A percentile compares a stretch with the other conserved stretches of the same genome.
Evolutionary conservation across 129 eudicot species (phyloP).

Genomic region (Saussurea involucrata): DNA sequence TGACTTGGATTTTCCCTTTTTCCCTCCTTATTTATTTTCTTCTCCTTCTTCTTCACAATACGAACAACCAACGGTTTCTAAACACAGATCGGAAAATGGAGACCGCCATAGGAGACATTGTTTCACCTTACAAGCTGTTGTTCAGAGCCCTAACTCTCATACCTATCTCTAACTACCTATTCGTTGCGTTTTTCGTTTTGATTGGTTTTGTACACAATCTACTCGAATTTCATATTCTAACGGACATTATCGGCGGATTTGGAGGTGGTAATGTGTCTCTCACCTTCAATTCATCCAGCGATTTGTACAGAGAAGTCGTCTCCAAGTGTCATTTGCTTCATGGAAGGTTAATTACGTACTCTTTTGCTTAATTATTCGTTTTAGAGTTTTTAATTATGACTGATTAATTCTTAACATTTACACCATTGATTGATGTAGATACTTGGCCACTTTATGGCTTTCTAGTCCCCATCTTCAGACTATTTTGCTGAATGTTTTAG

Average conservation of each 20-base stretch:
- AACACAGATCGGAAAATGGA: slow-evolving; percentile 19
- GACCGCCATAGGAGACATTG: background rate
- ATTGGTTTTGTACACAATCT: slow-evolving; percentile 56
- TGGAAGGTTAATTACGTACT: slow-evolving; percentile 69
- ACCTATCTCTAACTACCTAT: slow-evolving; percentile 67
- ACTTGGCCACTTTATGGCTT: slow-evolving; percentile 84
- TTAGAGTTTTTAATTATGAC: background rate
- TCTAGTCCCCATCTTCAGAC: slow-evolving; percentile 98
- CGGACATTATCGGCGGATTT: slow-evolving; percentile 61
- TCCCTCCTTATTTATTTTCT: background rate
- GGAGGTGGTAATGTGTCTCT: slow-evolving; percentile 61
- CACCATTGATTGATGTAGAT: slow-evolving; percentile 42
- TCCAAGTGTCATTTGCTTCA: slow-evolving; percentile 81
- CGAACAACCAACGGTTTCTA: too few relatives aligned
- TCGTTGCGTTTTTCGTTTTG: slow-evolving; percentile 18
- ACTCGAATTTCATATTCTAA: slow-evolving; percentile 62
- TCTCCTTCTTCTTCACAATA: too few relatives aligned
- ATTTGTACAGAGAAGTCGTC: slow-evolving; percentile 59
- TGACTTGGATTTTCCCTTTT: background rate
- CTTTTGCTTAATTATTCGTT: background rate
- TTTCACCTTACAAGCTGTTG: slow-evolving; percentile 52
- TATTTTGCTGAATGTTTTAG: slow-evolving; percentile 49
- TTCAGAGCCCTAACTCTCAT: slow-evolving; percentile 47
- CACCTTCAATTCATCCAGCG: slow-evolving; percentile 47
- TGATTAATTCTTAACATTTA: background rate